phyloP scores from a whole-genome alignment of 257 asterid genomes.

The Solanum clarkiae region DNA sequence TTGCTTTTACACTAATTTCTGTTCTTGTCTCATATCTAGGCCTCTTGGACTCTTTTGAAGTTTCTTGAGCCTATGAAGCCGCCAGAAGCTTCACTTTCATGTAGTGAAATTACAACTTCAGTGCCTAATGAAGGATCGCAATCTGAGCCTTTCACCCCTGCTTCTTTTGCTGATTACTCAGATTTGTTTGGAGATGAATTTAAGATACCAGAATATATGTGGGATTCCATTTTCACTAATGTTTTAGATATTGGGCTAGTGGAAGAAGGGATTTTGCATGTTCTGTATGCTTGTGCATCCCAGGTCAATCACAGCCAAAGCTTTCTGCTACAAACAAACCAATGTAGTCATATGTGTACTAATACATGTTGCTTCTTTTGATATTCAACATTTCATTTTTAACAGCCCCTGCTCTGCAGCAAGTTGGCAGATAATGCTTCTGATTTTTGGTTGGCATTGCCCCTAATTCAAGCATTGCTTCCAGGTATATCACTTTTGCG shows the following conservation, averaged over 20 bases:
- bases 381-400: slow-evolving; percentile 5
- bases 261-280: slow-evolving; percentile 92
- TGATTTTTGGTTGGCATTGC: slow-evolving; percentile 75
- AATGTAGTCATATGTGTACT: neutral
- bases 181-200: slow-evolving; percentile 80
- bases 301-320: slow-evolving; percentile 50
- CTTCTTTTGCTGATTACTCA: slow-evolving; percentile 50
- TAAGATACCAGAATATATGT: slow-evolving; percentile 39
- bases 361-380: neutral
- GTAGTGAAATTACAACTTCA: slow-evolving; percentile 29
- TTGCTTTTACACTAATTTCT: neutral
- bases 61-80: slow-evolving; percentile 35
- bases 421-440: slow-evolving; percentile 71
- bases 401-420: slow-evolving; percentile 76
- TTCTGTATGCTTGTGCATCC: slow-evolving; percentile 88
- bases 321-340: neutral
- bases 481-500: slow-evolving; percentile 42
- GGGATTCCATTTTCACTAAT: slow-evolving; percentile 49
- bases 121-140: slow-evolving; percentile 39
- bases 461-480: slow-evolving; percentile 84
- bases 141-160: slow-evolving; percentile 25
- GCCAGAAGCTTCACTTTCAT: slow-evolving; percentile 27
- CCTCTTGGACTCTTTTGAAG: slow-evolving; percentile 55
- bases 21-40: slow-evolving; percentile 28
- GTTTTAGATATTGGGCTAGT: slow-evolving; percentile 63